phyloP scores from a whole-genome alignment of 768 basidiomycete genomes.

The Macrolepiota dolichaula region DNA sequence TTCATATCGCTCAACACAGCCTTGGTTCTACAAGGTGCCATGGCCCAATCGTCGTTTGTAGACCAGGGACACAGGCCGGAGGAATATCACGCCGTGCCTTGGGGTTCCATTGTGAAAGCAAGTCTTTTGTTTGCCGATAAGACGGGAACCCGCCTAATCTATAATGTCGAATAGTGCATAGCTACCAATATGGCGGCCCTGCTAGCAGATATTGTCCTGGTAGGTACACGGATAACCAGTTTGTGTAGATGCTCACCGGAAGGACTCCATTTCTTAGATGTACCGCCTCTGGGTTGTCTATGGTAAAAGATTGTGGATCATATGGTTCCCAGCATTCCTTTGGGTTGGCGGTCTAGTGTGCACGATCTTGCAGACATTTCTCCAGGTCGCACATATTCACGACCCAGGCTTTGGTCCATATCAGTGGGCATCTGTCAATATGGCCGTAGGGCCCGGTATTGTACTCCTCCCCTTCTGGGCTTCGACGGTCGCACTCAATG shows the following conservation, averaged over 20 bases:
- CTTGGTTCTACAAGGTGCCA: background rate
- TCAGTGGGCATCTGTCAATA: conserved; percentile 1
- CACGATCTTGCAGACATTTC: background rate
- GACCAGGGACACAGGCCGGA: background rate
- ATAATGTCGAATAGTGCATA: background rate
- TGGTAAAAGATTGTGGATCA: background rate
- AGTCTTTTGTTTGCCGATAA: background rate
- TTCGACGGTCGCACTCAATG: conserved; percentile 11
- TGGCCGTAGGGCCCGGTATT: conserved; percentile 9
- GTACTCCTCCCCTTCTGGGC: conserved; percentile 11
- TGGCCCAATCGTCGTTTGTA: background rate
- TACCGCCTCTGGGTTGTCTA: conserved; percentile 11
- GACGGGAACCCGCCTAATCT: background rate
- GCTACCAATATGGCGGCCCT: background rate
- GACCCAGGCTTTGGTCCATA: conserved; percentile 2
- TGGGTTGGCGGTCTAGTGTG: conserved; percentile 11
- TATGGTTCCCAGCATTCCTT: conserved; percentile 8
- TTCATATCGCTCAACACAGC: background rate
- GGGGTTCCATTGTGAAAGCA: background rate
- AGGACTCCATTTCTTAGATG: background rate
- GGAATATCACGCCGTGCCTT: background rate
- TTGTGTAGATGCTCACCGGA: no score
- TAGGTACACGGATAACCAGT: background rate
- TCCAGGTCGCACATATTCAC: background rate
- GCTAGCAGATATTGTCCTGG: background rate